Conservation (phyloP, 768 basidiomycete genomes). For the Kondoa malvinella region DNA sequence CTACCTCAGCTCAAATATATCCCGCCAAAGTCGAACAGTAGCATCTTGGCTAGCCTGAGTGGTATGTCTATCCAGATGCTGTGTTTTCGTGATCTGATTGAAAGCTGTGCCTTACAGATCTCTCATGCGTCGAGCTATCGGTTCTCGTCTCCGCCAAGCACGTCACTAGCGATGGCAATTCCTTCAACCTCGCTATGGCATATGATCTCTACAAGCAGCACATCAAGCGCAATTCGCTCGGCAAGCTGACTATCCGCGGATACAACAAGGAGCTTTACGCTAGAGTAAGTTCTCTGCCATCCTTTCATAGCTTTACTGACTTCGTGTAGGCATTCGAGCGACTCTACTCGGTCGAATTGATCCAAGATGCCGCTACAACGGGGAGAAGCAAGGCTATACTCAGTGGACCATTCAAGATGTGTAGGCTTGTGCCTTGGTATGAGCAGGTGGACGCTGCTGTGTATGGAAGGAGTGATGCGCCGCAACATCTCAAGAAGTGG, state of each 20-base stretch:
- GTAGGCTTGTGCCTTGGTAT: slow-evolving; percentile 16
- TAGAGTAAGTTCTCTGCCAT: slow-evolving; percentile 2
- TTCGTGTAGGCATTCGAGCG: slow-evolving; percentile 17
- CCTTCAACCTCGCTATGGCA: slow-evolving; percentile 85
- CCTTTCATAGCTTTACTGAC: background rate
- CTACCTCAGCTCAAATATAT: background rate
- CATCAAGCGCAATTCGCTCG: slow-evolving; percentile 13
- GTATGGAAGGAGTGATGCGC: slow-evolving; percentile 11
- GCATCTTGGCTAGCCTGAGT: background rate
- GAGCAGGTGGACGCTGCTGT: slow-evolving; percentile 15
- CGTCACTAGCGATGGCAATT: slow-evolving; percentile 54
- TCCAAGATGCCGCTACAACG: slow-evolving; percentile 6
- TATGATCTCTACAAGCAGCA: slow-evolving; percentile 39
- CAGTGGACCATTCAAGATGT: slow-evolving; percentile 13
- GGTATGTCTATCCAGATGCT: background rate
- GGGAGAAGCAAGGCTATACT: background rate
- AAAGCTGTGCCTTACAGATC: slow-evolving; percentile 41
- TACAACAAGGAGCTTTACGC: slow-evolving; percentile 10
- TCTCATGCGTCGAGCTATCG: slow-evolving; percentile 50
- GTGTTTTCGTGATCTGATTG: background rate
- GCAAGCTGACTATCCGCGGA: slow-evolving; percentile 10
- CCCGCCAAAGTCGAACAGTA: background rate
- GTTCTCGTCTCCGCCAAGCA: slow-evolving; percentile 72
- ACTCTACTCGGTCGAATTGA: slow-evolving; percentile 9
- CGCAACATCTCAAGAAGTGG: slow-evolving; percentile 17